phyloP scores from a whole-genome alignment of 768 basidiomycete genomes.

The Termitomyces sp. region DNA sequence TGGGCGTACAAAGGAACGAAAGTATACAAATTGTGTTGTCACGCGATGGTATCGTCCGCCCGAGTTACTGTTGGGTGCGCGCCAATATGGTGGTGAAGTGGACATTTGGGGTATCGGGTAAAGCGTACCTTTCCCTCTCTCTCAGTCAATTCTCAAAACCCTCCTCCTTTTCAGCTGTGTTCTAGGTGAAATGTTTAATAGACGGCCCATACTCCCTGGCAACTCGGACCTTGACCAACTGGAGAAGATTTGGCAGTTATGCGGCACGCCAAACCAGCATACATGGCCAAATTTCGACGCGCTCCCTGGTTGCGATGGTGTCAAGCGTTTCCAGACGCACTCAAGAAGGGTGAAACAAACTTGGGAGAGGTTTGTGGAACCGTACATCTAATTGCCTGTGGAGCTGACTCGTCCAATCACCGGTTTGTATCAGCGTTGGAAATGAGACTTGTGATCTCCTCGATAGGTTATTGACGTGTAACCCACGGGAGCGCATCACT shows the following conservation, averaged over 20 bases:
- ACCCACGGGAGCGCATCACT: constrained; percentile 80
- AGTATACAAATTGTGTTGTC: constrained; percentile 94
- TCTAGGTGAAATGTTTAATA: constrained; percentile 93
- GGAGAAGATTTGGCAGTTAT: constrained; percentile 84
- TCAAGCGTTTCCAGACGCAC: constrained; percentile 54
- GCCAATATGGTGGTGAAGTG: constrained; percentile 88
- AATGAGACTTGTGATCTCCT: constrained; percentile 75
- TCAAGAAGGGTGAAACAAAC: constrained; percentile 50
- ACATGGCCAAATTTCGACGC: constrained; percentile 75
- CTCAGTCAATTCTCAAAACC: background rate
- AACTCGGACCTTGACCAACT: constrained; percentile 89
- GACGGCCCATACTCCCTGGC: constrained; percentile 83
- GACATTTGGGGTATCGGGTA: constrained; percentile 99
- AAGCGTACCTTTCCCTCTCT: constrained; percentile 19
- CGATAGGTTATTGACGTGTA: constrained; percentile 76
- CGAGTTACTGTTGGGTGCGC: constrained; percentile 84
- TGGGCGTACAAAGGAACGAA: constrained; percentile 48
- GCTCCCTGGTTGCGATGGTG: constrained; percentile 75
- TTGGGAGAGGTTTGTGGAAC: constrained; percentile 54
- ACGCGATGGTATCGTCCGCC: constrained; percentile 95
- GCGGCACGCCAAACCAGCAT: constrained; percentile 82
- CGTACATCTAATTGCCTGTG: background rate
- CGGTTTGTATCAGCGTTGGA: constrained; percentile 44
- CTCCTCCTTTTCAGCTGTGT: constrained; percentile 61
- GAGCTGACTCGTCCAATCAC: constrained; percentile 6